Evolutionary conservation across 352 stramenopile genomes (phyloP).

Genomic region (Pythium apleroticum): DNA sequence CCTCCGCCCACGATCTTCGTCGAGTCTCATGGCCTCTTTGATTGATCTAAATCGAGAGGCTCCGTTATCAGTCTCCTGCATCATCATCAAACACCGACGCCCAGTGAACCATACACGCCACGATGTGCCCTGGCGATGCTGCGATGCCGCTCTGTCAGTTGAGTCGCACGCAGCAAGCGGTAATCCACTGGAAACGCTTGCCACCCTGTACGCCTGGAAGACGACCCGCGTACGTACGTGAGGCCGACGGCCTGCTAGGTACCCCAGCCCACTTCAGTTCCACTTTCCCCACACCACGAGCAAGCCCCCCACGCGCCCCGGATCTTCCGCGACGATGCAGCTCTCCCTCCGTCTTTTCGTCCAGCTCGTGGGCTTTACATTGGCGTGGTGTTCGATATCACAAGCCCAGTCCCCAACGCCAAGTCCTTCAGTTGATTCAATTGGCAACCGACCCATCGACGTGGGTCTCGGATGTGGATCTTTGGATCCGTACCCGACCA

Average conservation of each 20-base stretch:
- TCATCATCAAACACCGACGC: not conserved
- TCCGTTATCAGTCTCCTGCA: constrained; percentile 3
- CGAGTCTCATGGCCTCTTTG: not conserved
- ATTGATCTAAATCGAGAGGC: constrained; percentile 2
- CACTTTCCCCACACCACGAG: not conserved
- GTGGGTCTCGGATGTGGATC: constrained; percentile 16
- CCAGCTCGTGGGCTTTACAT: not conserved
- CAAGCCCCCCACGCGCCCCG: not conserved
- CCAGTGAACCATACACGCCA: not conserved
- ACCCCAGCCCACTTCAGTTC: not conserved
- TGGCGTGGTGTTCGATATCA: not conserved
- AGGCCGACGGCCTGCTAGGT: not conserved
- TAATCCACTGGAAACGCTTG: not conserved
- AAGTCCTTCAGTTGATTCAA: not conserved
- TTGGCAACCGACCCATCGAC: constrained; percentile 7
- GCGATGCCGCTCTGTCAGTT: not conserved
- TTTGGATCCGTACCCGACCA: not conserved
- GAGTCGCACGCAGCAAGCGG: not conserved
- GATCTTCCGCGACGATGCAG: not conserved
- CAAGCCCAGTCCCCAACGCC: not conserved
- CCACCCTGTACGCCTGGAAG: too few species aligned
- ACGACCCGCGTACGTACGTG: not conserved
- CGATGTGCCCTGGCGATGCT: not conserved
- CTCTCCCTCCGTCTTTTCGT: not conserved
- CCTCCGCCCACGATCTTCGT: not conserved